Conservation (phyloP, 257 asterid species). For the Ocimum tenuiflorum region DNA sequence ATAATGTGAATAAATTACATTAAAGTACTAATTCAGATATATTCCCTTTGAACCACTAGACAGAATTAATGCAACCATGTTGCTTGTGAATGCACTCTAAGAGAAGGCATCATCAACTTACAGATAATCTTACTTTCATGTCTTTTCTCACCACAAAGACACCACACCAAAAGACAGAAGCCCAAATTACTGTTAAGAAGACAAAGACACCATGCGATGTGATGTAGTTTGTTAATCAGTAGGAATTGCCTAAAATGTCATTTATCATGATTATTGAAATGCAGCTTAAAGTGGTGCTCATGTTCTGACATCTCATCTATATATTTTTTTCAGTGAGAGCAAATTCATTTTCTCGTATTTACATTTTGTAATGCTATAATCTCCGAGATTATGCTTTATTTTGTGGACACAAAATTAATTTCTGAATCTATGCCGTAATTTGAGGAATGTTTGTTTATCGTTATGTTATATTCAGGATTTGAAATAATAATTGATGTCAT, state of each 20-base stretch:
- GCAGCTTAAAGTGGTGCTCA: not conserved
- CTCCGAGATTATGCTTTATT: no score
- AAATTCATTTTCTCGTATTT: not conserved
- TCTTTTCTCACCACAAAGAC: no score
- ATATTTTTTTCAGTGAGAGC: not conserved
- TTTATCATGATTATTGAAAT: not conserved
- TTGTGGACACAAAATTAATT: no score
- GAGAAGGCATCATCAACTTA: not conserved
- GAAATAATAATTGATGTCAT: not conserved
- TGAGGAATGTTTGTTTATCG: not conserved
- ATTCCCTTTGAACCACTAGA: no score
- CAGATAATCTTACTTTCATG: not conserved
- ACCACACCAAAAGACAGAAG: no score
- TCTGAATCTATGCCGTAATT: not conserved
- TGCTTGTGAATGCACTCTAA: not conserved
- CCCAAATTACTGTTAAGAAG: not conserved
- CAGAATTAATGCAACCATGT: not conserved
- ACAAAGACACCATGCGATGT: no score
- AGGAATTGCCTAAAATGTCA: not conserved
- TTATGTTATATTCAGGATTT: not conserved
- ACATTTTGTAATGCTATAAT: not conserved
- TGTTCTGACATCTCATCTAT: slow-evolving; percentile 13
- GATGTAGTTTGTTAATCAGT: no score
- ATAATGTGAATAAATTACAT: no score
- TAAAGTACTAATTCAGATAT: no score